phyloP scores from a whole-genome alignment of 306 rosid genomes.

The Fagus crenata region DNA sequence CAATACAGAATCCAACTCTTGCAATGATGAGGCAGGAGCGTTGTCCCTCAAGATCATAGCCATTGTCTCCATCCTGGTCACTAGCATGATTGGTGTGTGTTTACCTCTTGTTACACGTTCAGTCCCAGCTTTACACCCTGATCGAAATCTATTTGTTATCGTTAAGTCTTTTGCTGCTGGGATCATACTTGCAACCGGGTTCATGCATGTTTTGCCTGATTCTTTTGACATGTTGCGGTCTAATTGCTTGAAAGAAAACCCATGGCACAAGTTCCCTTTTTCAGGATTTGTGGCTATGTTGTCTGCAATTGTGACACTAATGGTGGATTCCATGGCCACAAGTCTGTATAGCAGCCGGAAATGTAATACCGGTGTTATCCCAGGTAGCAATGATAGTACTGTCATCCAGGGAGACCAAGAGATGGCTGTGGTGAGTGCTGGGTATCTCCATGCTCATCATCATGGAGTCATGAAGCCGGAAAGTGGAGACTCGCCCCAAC shows the following conservation, averaged over 20 bases:
- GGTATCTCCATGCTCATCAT: constrained; percentile 50
- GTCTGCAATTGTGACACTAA: constrained; percentile 56
- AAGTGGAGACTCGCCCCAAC: constrained; percentile 17
- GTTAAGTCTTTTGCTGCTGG: constrained; percentile 65
- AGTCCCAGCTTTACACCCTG: constrained; percentile 57
- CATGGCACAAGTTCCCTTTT: constrained; percentile 77
- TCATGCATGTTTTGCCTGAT: constrained; percentile 78
- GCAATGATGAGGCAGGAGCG: constrained; percentile 53
- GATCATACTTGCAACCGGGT: constrained; percentile 65
- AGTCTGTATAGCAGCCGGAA: constrained; percentile 37
- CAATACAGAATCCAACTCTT: constrained; percentile 22
- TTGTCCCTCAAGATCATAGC: constrained; percentile 57
- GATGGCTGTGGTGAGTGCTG: constrained; percentile 27
- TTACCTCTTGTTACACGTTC: constrained; percentile 51
- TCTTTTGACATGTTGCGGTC: constrained; percentile 63
- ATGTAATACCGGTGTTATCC: constrained; percentile 26
- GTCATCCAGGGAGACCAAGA: constrained; percentile 34
- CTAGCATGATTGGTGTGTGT: constrained; percentile 60
- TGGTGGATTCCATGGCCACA: constrained; percentile 80
- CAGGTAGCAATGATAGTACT: not conserved
- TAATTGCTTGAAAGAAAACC: constrained; percentile 54
- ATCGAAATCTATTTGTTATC: constrained; percentile 47
- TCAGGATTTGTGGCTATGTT: constrained; percentile 68
- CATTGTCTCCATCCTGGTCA: constrained; percentile 49
- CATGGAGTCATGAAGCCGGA: constrained; percentile 20